phyloP scores from a whole-genome alignment of 495 filamentous ascomycete genomes.

The Glutinoglossum americanum region DNA sequence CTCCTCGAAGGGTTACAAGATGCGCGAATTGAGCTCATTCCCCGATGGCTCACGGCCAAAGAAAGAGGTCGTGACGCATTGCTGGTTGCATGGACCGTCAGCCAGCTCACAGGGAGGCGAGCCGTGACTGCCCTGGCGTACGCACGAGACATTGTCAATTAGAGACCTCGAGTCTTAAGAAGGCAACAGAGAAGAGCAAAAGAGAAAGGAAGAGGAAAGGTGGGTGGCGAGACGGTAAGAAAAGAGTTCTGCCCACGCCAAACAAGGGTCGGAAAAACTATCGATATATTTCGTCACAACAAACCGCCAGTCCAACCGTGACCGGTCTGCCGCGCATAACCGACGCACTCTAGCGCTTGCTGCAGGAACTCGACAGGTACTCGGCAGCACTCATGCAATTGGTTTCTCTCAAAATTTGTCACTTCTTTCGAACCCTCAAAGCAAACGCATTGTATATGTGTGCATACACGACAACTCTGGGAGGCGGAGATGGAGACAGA shows the following conservation, averaged over 20 bases:
- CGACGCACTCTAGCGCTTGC: not conserved
- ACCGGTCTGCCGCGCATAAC: not conserved
- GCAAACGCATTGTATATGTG: too few relatives aligned
- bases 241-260: not conserved
- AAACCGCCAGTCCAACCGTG: not conserved
- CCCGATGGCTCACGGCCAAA: not conserved
- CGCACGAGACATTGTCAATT: not conserved
- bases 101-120: not conserved
- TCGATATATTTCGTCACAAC: not conserved
- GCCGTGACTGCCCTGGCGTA: not conserved
- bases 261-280: not conserved
- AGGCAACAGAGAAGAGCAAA: not conserved
- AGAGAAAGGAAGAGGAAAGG: not conserved
- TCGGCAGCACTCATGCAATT: too few relatives aligned
- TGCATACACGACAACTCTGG: too few relatives aligned
- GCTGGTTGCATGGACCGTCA: not conserved
- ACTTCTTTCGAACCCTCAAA: too few relatives aligned
- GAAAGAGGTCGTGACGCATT: not conserved
- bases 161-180: not conserved
- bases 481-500: too few relatives aligned
- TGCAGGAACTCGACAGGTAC: too few relatives aligned
- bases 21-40: not conserved
- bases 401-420: too few relatives aligned
- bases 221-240: not conserved
- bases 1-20: not conserved